These are phyloP conservation scores for Lomentospora prolificans DNA, from an alignment of 2,329 filamentous ascomycete genomes.

Conservation along the genomic window DNA sequence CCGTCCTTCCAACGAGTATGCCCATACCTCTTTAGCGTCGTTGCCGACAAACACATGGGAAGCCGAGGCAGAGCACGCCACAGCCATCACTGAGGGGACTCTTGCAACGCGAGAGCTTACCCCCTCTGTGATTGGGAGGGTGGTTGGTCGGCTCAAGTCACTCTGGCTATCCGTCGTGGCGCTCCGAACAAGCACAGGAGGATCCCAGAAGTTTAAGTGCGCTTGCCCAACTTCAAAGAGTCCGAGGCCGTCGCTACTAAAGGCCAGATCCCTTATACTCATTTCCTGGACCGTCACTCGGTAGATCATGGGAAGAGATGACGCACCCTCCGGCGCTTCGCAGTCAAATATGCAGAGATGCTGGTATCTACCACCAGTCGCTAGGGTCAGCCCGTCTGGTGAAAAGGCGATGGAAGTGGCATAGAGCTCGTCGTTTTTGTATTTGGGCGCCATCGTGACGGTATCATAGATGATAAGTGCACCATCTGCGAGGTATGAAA, in stretches of 20 bases:
- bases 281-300: not conserved
- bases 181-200: not conserved
- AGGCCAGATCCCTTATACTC: not conserved
- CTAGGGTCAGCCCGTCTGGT: not conserved
- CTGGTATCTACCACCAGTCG: not conserved
- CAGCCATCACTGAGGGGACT: not conserved
- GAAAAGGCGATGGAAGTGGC: not conserved
- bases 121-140: not conserved
- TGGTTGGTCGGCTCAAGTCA: not conserved
- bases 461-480: not conserved
- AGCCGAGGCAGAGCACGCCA: not conserved
- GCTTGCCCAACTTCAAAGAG: not conserved
- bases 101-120: not conserved
- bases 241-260: not conserved
- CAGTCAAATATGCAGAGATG: not conserved
- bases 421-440: not conserved
- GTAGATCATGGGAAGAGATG: not conserved
- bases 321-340: not conserved
- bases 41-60: not conserved
- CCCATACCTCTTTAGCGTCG: not conserved
- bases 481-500: not conserved
- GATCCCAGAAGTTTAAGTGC: not conserved
- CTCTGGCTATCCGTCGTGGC: not conserved
- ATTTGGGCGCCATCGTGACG: not conserved
- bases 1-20: not conserved